Evolutionary conservation across 2,329 filamentous ascomycete species (phyloP), one percentile per base, ranked within the genome.

Genomic region (Xylaria sp.): DNA sequence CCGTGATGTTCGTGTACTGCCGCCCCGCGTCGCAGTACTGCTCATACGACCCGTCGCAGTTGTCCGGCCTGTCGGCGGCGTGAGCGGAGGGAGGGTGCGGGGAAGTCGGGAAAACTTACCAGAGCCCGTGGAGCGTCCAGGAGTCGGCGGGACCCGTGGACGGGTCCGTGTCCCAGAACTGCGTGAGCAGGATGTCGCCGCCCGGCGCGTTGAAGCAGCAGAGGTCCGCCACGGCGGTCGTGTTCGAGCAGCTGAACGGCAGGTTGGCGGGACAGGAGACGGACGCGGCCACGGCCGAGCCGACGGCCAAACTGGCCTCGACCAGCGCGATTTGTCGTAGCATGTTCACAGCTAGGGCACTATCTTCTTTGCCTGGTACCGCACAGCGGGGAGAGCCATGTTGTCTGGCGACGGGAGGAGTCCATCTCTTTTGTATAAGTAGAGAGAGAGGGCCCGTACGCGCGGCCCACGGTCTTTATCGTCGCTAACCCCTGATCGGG

Each of bases 141-240:
- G 85, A 87, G 70, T 91, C 84, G 46, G 76, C 76, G 3, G 90
- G 89, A 0, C 90, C 89, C 4, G 86, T 83, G 1, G 82, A 78
- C 1, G 89, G 89, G 58, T 82, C 72, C 0, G 85, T 84, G 70
- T 93, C 90, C 90, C 90, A 93, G 77, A 93, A 93, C 70, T 93
- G 90, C 1, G 90, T 93, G 74, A 86, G 85, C 10, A 92, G 80
- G 37, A 93, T 77, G 64, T 90, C 86, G 10, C 90, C 90, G 3
- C 89, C 87, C 0, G 90, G 90, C 19, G 86, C 81, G 71, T 90
- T 90, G 79, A 92, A 90, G 77, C 90, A 93, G 78, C 90, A 93
- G 7, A 87, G 83, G 71, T 93, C 81, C 54, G 61, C 56, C 1
- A 71, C 67, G n/a, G 46, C 54, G 3, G 68, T 70, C 35, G 68